Percentiles rank a stretch among this genome's conserved stretches.
Evolutionary conservation across 2,329 filamentous ascomycete species (phyloP).

Genomic region (Stagonosporopsis tanaceti): DNA sequence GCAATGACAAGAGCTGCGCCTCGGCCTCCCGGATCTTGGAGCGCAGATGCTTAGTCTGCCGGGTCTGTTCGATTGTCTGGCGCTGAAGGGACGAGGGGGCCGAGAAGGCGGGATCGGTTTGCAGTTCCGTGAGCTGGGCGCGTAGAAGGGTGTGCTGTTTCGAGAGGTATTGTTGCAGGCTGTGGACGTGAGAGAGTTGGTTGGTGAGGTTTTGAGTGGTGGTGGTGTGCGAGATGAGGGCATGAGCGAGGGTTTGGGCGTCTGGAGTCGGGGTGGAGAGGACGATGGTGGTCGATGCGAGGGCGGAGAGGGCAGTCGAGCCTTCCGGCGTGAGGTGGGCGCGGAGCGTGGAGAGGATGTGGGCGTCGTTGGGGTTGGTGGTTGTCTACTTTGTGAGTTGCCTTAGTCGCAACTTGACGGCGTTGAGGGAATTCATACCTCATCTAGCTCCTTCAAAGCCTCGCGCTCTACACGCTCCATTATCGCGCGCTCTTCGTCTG

Average conservation of each 20-base stretch:
- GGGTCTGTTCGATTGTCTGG: constrained; percentile 77
- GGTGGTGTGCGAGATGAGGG: constrained; percentile 44
- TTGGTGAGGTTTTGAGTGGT: constrained; percentile 42
- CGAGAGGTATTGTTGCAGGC: constrained; percentile 44
- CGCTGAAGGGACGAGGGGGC: constrained; percentile 66
- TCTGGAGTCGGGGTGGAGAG: constrained; percentile 46
- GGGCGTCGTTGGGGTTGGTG: constrained; percentile 29
- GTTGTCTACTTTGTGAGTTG: constrained; percentile 30
- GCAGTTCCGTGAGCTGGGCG: constrained; percentile 41
- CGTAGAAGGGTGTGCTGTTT: constrained; percentile 44
- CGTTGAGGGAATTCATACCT: constrained; percentile 33
- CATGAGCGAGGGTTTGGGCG: constrained; percentile 43
- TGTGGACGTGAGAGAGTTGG: constrained; percentile 44
- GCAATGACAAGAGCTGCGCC: constrained; percentile 51
- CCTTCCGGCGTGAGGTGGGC: constrained; percentile 39
- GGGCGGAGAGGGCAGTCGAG: constrained; percentile 42
- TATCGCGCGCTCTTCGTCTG: constrained; percentile 72
- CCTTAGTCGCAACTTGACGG: constrained; percentile 16
- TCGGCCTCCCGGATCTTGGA: constrained; percentile 72
- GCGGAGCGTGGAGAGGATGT: constrained; percentile 36
- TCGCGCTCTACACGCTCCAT: constrained; percentile 66
- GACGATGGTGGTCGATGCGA: constrained; percentile 48
- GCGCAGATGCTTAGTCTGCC: constrained; percentile 71
- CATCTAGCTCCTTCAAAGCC: constrained; percentile 63
- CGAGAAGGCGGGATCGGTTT: constrained; percentile 47